These are phyloP conservation scores for Pyrus bretschneideri DNA, from an alignment of 306 rosid genomes.

Conservation along the genomic window DNA sequence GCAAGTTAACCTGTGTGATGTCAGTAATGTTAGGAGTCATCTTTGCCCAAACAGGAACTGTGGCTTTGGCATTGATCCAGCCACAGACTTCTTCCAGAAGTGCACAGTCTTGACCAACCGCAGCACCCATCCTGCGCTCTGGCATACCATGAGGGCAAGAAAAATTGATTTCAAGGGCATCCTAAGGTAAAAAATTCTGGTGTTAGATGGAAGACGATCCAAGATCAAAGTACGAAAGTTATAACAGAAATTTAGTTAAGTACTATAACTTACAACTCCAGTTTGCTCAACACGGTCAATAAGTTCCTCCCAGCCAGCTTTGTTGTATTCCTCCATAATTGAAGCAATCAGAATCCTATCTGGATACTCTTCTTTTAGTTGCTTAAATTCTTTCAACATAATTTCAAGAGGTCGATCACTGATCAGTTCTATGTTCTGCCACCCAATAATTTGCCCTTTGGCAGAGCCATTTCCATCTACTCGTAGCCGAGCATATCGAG, in stretches of 20 bases:
- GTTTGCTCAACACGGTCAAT: slow-evolving; percentile 94
- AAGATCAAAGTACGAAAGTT: neutral
- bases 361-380: slow-evolving; percentile 78
- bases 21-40: slow-evolving; percentile 98
- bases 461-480: slow-evolving; percentile 66
- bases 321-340: slow-evolving; percentile 91
- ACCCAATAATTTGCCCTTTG: slow-evolving; percentile 81
- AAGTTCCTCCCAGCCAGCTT: slow-evolving; percentile 94
- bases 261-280: slow-evolving; percentile 65
- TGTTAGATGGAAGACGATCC: slow-evolving; percentile 18
- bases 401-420: slow-evolving; percentile 89
- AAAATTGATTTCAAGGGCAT: slow-evolving; percentile 86
- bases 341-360: slow-evolving; percentile 94
- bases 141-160: slow-evolving; percentile 99
- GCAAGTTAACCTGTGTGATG: slow-evolving; percentile 61
- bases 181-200: slow-evolving; percentile 32
- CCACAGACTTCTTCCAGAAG: slow-evolving; percentile 93
- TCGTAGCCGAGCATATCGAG: slow-evolving; percentile 83
- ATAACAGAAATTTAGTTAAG: neutral
- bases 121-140: slow-evolving; percentile 95
- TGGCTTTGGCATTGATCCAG: slow-evolving; percentile 93
- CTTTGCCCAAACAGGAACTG: slow-evolving; percentile 98
- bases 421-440: slow-evolving; percentile 92
- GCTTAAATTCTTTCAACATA: slow-evolving; percentile 86
- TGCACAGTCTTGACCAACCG: slow-evolving; percentile 87